phyloP scores from a whole-genome alignment of 805 yeast species.

The Saturnispora galanensis region DNA sequence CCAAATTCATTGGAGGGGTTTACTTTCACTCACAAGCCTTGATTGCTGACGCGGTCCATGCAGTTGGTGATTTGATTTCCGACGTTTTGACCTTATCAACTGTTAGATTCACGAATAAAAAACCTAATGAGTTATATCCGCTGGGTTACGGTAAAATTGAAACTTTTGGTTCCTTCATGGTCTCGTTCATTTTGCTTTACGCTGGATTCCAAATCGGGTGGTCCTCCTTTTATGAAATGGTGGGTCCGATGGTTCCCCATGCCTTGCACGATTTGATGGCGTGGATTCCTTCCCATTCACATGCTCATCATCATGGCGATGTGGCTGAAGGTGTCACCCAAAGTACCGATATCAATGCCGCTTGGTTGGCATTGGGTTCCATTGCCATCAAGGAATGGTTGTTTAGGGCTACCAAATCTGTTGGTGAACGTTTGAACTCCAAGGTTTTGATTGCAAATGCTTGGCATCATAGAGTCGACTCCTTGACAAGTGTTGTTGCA shows the following conservation, averaged over 20 bases:
- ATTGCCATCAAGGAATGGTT: conserved; percentile 83
- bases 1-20: conserved; percentile 83
- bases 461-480: conserved; percentile 97
- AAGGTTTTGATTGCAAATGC: conserved; percentile 93
- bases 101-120: conserved; percentile 60
- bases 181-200: conserved; percentile 67
- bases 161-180: conserved; percentile 84
- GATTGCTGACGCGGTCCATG: conserved; percentile 90
- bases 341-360: conserved; percentile 75
- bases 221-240: conserved; percentile 60
- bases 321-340: conserved; percentile 21
- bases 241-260: conserved; percentile 60
- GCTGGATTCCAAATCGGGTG: conserved; percentile 92
- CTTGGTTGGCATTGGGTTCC: conserved; percentile 90
- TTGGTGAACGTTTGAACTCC: conserved; percentile 71
- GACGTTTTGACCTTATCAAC: conserved; percentile 86
- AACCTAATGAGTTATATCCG: conserved; percentile 57
- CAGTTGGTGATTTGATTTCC: conserved; percentile 80
- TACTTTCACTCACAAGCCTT: conserved; percentile 92
- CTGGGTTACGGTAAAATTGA: conserved; percentile 90
- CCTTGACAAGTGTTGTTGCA: conserved; percentile 86
- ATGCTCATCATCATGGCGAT: conserved; percentile 32
- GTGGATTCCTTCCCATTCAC: conserved; percentile 43
- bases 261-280: conserved; percentile 45
- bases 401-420: conserved; percentile 68